These are phyloP conservation scores for Cladophialophora exuberans DNA, from an alignment of 2,329 filamentous ascomycete genomes.

Conservation along the genomic window DNA sequence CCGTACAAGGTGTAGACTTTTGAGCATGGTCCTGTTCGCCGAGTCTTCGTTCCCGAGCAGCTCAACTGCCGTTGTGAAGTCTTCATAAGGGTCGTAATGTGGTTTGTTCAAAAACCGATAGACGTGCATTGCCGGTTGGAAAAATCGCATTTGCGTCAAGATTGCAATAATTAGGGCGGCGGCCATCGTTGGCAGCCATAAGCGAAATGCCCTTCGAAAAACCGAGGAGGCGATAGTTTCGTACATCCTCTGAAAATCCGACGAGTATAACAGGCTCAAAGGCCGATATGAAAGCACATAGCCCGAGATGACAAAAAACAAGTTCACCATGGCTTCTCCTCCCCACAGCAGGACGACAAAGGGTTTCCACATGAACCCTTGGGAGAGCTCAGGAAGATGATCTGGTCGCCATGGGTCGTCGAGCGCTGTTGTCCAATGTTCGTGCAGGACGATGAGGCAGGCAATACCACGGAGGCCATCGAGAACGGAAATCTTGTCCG, in stretches of 20 bases:
- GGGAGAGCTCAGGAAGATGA: neutral
- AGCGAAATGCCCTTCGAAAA: constrained; percentile 46
- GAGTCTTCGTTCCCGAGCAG: neutral
- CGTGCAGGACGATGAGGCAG: constrained; percentile 33
- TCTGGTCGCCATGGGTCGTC: constrained; percentile 9
- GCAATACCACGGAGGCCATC: constrained; percentile 49
- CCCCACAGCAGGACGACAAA: constrained; percentile 16
- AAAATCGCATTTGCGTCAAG: constrained; percentile 7
- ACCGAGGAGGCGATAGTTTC: constrained; percentile 44
- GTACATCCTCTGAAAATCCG: constrained; percentile 1
- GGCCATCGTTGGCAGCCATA: constrained; percentile 45
- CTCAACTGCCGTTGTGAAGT: neutral
- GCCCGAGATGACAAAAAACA: constrained; percentile 54
- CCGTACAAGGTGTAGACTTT: neutral
- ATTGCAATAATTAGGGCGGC: constrained; percentile 40
- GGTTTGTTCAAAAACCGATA: neutral
- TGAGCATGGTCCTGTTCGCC: neutral
- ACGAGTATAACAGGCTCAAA: constrained; percentile 33
- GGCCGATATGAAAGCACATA: constrained; percentile 50
- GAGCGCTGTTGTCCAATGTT: constrained; percentile 20
- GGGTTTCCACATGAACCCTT: constrained; percentile 20
- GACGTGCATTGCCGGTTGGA: constrained; percentile 8
- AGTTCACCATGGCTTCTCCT: constrained; percentile 38
- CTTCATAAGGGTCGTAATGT: neutral
- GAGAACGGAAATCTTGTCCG: constrained; percentile 31